Conservation (phyloP, 108 stramenopile genomes). For the Skeletonema tropicum region DNA sequence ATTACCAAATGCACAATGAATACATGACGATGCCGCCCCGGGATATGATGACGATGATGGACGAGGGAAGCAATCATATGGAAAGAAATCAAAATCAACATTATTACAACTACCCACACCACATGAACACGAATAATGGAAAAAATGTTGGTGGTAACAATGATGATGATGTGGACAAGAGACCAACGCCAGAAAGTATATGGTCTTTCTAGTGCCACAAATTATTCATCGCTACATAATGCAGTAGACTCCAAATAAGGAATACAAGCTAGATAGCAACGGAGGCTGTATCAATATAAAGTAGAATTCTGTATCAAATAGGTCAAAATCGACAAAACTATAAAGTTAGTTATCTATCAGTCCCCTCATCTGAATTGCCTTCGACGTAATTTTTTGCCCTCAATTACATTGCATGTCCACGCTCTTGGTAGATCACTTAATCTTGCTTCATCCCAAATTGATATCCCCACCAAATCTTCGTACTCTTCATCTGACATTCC, state of each 20-base stretch:
- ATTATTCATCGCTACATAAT: not conserved
- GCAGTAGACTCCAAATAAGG: not conserved
- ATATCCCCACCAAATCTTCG: slow-evolving; percentile 44
- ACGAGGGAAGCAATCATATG: not conserved
- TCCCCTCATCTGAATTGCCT: slow-evolving; percentile 12
- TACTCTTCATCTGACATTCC: slow-evolving; percentile 30
- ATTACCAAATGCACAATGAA: not conserved
- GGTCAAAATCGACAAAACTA: not conserved
- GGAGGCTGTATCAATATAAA: slow-evolving; percentile 5
- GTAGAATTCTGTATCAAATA: not conserved
- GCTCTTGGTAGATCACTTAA: slow-evolving; percentile 63
- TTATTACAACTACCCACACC: slow-evolving; percentile 19
- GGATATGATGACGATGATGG: not conserved
- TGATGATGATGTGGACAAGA: slow-evolving; percentile 9
- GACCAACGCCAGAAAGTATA: slow-evolving; percentile 44
- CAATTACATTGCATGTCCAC: slow-evolving; percentile 74
- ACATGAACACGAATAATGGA: slow-evolving; percentile 9
- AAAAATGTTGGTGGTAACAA: slow-evolving; percentile 5
- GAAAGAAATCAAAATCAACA: slow-evolving; percentile 23
- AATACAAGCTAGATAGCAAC: not conserved
- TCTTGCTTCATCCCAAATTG: slow-evolving; percentile 47
- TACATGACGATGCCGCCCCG: not conserved
- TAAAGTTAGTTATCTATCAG: not conserved
- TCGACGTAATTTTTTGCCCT: slow-evolving; percentile 57
- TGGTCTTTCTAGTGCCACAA: slow-evolving; percentile 44